Percentiles rank a stretch among this genome's conserved stretches.
These are phyloP conservation scores for Xylaria multiplex DNA, from an alignment of 2,329 filamentous ascomycete species.

Conservation along the genomic window DNA sequence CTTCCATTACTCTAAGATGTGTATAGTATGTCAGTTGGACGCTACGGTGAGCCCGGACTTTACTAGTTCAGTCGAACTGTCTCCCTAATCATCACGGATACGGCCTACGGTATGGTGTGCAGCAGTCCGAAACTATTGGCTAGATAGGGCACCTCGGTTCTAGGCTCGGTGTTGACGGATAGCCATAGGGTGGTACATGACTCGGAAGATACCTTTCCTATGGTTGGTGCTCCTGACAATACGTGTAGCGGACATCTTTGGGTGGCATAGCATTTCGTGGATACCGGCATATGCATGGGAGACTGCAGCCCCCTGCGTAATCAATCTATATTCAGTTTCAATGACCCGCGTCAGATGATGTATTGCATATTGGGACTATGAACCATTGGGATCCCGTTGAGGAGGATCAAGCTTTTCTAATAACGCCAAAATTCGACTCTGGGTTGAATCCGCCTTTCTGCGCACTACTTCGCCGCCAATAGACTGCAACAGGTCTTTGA, in stretches of 20 bases:
- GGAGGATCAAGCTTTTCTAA: constrained; percentile 19
- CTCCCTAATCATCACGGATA: background rate
- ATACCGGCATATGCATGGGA: constrained; percentile 2
- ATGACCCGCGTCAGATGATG: background rate
- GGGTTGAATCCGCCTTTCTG: constrained; percentile 20
- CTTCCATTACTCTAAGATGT: too few species aligned
- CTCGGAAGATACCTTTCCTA: background rate
- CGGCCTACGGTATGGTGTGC: too few species aligned
- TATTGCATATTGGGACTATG: background rate
- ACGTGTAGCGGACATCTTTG: background rate
- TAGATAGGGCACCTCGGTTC: background rate
- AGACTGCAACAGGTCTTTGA: constrained; percentile 14
- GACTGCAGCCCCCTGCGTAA: background rate
- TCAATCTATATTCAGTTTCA: background rate
- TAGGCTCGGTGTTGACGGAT: background rate
- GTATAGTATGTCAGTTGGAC: background rate
- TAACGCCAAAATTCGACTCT: constrained; percentile 4
- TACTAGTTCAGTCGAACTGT: constrained; percentile 9
- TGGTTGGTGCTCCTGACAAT: background rate
- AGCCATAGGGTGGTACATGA: background rate
- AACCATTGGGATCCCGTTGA: constrained; percentile 9
- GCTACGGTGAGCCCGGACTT: background rate
- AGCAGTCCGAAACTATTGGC: background rate
- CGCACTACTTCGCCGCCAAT: constrained; percentile 20
- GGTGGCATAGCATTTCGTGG: background rate